These are phyloP conservation scores for Boletellus ananiceps DNA, from an alignment of 768 basidiomycete species.

Conservation along the genomic window DNA sequence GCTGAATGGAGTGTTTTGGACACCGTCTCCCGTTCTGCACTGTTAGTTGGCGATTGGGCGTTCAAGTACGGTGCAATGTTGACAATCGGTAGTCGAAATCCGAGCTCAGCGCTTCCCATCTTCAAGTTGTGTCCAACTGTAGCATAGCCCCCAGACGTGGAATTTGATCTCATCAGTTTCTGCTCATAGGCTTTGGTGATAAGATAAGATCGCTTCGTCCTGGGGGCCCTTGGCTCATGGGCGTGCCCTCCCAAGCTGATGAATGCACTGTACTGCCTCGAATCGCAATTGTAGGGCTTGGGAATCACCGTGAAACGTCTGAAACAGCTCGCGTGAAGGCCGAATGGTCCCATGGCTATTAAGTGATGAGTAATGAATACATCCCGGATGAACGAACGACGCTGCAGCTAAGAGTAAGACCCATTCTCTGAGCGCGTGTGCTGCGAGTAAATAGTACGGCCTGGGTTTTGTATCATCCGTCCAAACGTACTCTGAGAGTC, in stretches of 20 bases:
- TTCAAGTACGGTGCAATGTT: conserved; percentile 62
- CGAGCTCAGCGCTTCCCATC: conserved; percentile 10
- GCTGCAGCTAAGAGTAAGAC: conserved; percentile 20
- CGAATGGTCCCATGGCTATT: conserved; percentile 9
- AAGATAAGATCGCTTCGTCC: conserved; percentile 14
- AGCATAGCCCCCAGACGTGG: too few relatives aligned
- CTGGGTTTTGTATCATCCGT: conserved; percentile 43
- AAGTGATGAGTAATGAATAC: conserved; percentile 20
- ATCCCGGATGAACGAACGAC: conserved; percentile 12
- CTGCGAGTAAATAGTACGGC: conserved; percentile 64
- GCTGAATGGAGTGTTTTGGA: conserved; percentile 64
- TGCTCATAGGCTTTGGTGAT: background rate
- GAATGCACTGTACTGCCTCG: background rate
- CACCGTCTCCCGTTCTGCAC: conserved; percentile 38
- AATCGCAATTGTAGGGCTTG: background rate
- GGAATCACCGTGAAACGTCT: background rate
- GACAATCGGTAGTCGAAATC: conserved; percentile 59
- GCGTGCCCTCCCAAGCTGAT: background rate
- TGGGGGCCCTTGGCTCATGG: background rate
- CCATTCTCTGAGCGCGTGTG: conserved; percentile 35
- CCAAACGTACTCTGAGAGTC: conserved; percentile 40
- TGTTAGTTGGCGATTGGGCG: conserved; percentile 22
- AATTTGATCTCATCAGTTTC: too few relatives aligned
- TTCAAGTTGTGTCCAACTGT: background rate
- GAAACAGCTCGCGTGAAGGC: background rate